Evolutionary conservation across 2,329 filamentous ascomycete genomes (phyloP), one percentile per base, ranked within the genome.

Genomic region (Colletotrichum sp.): DNA sequence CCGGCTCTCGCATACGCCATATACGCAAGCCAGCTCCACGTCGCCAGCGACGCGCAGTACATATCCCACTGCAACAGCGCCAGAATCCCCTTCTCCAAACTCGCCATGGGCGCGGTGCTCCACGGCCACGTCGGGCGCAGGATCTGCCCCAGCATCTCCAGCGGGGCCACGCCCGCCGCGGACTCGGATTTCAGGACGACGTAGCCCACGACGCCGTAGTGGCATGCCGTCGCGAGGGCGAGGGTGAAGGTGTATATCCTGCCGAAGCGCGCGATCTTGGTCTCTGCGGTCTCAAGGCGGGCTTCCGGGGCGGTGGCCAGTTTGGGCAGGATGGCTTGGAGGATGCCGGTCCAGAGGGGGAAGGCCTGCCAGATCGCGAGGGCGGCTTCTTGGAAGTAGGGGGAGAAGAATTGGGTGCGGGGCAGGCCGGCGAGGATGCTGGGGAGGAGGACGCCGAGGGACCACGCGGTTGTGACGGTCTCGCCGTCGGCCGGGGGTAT

Each of bases 361-460:
- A 80, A 80, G 16, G 74, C 52, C 32, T 80, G 79, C 80, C 80
- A 81, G 2, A 78, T 22, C 3, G 77, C 79, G 12, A 81, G 57
- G 3, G 76, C 65, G 30, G 77, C n/a, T 55, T 80, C 79, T 25
- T 79, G 77, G 22, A 64, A 71, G 15, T 77, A 72, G 22, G 68
- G 67, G 2, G 77, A 71, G 57, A 80, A 67, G 30, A 78, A 5
- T 6, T n/a, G 19, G 8, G 79, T 74, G 12, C 75, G 68, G 2
- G 79, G 78, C 5, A 81, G 72, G 25, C 66, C 70, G 19, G 65
- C 34, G 2, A 80, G 63, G 39, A 78, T 15, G 13, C 77, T 77
- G 3, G 80, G 80, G 15, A 81, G 30, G 25, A 78, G 39, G 15
- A 75, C 75, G 16, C 80, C 80, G 6, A 79, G 55, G 5, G 77